Conservation (phyloP, 2,329 filamentous ascomycete genomes). For the Fusarium praegraminearum region DNA sequence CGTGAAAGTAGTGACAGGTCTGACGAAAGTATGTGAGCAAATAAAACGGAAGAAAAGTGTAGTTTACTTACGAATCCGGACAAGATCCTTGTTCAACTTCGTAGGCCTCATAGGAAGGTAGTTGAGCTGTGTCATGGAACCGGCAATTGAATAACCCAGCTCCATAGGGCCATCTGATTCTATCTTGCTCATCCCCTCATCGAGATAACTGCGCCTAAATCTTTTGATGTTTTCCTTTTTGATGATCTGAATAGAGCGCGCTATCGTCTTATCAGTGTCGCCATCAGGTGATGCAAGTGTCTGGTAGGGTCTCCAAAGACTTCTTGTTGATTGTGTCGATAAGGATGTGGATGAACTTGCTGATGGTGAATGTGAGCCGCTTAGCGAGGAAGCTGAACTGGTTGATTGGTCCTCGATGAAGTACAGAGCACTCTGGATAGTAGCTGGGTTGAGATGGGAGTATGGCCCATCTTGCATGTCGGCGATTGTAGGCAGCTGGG, state of each 20-base stretch:
- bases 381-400: neutral
- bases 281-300: constrained; percentile 45
- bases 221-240: constrained; percentile 48
- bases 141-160: constrained; percentile 42
- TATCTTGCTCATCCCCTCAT: constrained; percentile 44
- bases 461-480: constrained; percentile 49
- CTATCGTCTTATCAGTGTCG: constrained; percentile 47
- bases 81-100: constrained; percentile 60
- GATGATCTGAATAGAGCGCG: constrained; percentile 48
- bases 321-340: constrained; percentile 3
- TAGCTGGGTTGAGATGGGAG: constrained; percentile 53
- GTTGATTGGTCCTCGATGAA: constrained; percentile 47
- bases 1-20: constrained; percentile 63
- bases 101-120: constrained; percentile 58
- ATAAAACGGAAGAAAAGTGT: neutral
- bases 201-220: constrained; percentile 48
- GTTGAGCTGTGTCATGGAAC: constrained; percentile 53
- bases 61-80: constrained; percentile 58
- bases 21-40: constrained; percentile 39
- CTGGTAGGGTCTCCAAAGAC: constrained; percentile 45
- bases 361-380: constrained; percentile 1
- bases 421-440: constrained; percentile 52
- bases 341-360: neutral
- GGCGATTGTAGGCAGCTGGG: constrained; percentile 33
- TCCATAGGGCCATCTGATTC: constrained; percentile 30